These are phyloP conservation scores for Lizanozyma gosingica DNA, from an alignment of 1,139 yeast genomes.

Conservation along the genomic window DNA sequence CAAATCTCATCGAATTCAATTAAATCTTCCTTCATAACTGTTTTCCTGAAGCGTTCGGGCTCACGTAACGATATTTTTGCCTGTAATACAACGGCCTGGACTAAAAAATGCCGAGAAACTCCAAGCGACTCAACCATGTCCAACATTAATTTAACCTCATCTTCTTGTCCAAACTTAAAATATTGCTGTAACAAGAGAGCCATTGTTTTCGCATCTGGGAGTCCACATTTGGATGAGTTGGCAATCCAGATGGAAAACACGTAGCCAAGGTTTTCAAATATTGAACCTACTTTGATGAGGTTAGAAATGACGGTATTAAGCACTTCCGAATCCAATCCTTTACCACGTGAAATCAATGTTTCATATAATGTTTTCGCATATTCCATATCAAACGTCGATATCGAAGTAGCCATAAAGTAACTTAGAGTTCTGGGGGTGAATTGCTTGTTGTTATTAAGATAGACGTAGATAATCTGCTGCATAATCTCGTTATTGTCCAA, in stretches of 20 bases:
- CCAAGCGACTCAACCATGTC: not conserved
- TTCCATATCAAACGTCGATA: not conserved
- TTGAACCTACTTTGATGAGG: not conserved
- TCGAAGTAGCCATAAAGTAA: not conserved
- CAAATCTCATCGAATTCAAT: not conserved
- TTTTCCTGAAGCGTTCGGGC: not conserved
- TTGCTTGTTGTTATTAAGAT: not conserved
- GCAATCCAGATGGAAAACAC: not conserved
- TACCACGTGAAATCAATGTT: not conserved
- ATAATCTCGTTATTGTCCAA: not conserved
- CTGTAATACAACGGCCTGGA: not conserved
- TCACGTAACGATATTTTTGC: not conserved
- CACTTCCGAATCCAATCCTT: not conserved
- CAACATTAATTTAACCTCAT: not conserved
- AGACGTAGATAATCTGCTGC: not conserved
- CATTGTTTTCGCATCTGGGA: not conserved
- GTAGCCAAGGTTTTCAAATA: not conserved
- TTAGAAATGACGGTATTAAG: not conserved
- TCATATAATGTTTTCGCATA: not conserved
- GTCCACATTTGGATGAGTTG: not conserved
- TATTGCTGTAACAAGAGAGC: not conserved
- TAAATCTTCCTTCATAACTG: not conserved
- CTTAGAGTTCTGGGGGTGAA: not conserved
- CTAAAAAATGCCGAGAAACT: not conserved
- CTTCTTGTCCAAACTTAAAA: not conserved